A percentile compares a stretch with the other conserved stretches of the same genome.
Conservation (phyloP, 495 filamentous ascomycete species). For the Gamarada debralockiae region DNA sequence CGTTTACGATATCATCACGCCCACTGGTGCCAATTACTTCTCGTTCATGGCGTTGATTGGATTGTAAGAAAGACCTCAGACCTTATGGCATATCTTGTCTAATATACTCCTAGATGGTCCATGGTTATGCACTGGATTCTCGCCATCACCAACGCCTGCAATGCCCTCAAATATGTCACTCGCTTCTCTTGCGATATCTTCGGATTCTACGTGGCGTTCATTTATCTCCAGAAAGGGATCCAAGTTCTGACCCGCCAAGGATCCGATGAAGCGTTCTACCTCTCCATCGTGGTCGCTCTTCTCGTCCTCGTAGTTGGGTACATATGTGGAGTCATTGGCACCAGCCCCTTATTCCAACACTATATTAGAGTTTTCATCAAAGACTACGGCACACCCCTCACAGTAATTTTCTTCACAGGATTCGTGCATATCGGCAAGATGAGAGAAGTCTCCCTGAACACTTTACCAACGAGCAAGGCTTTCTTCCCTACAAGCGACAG, state of each 20-base stretch:
- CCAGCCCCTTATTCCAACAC: conserved; percentile 65
- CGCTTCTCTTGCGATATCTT: conserved; percentile 86
- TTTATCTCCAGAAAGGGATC: conserved; percentile 82
- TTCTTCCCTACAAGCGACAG: conserved; percentile 81
- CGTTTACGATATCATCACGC: conserved; percentile 75
- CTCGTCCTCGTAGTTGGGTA: conserved; percentile 72
- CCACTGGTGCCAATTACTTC: conserved; percentile 68
- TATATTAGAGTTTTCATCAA: conserved; percentile 73
- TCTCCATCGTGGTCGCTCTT: conserved; percentile 69
- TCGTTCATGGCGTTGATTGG: conserved; percentile 86
- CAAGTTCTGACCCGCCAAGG: conserved; percentile 68
- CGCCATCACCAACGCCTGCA: conserved; percentile 76
- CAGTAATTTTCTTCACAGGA: conserved; percentile 82
- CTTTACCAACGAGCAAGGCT: conserved; percentile 66
- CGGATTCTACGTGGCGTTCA: conserved; percentile 83
- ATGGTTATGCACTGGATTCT: conserved; percentile 76
- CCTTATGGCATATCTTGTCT: conserved; percentile 25
- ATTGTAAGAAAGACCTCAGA: conserved; percentile 35
- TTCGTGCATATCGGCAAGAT: conserved; percentile 85
- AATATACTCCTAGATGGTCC: conserved; percentile 50
- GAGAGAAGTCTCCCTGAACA: conserved; percentile 57
- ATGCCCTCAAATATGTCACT: conserved; percentile 76
- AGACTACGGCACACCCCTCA: conserved; percentile 80
- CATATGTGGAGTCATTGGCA: conserved; percentile 64
- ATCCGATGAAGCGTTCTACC: conserved; percentile 59